Conservation (phyloP, 1,139 yeast species). For the Saccharomycopsis phalli region DNA sequence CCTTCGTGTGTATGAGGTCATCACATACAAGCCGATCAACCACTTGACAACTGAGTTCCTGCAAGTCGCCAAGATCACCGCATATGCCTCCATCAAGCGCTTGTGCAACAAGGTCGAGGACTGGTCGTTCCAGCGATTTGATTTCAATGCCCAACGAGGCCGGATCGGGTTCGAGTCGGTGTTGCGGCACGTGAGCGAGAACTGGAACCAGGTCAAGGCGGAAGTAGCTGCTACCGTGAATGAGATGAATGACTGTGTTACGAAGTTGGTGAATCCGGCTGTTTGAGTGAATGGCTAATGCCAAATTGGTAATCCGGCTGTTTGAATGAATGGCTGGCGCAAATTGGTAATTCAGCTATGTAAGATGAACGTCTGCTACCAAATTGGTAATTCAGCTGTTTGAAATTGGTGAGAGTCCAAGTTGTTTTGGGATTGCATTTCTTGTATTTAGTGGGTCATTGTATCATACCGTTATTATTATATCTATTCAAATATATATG, state of each 20-base stretch:
- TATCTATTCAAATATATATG: too few relatives aligned
- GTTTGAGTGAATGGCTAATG: too few relatives aligned
- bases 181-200: conserved; percentile 27
- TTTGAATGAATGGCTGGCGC: too few relatives aligned
- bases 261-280: too few relatives aligned
- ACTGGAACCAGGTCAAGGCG: conserved; percentile 17
- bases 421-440: too few relatives aligned
- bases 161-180: conserved; percentile 79
- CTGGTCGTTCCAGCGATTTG: conserved; percentile 84
- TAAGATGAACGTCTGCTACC: too few relatives aligned
- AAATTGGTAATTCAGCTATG: too few relatives aligned
- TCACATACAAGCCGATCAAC: conserved; percentile 45
- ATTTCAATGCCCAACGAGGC: conserved; percentile 79
- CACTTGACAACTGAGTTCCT: conserved; percentile 53
- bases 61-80: conserved; percentile 85
- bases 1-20: conserved; percentile 78
- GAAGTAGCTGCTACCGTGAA: conserved; percentile 12
- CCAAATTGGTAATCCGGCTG: too few relatives aligned
- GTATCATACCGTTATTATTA: too few relatives aligned
- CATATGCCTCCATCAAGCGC: conserved; percentile 61
- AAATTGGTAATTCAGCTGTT: too few relatives aligned
- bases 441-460: too few relatives aligned
- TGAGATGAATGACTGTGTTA: conserved; percentile 13
- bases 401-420: too few relatives aligned
- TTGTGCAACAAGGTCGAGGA: conserved; percentile 81